These are phyloP conservation scores for Trebouxia sp. DNA, from an alignment of 139 green algal species.

Conservation along the genomic window DNA sequence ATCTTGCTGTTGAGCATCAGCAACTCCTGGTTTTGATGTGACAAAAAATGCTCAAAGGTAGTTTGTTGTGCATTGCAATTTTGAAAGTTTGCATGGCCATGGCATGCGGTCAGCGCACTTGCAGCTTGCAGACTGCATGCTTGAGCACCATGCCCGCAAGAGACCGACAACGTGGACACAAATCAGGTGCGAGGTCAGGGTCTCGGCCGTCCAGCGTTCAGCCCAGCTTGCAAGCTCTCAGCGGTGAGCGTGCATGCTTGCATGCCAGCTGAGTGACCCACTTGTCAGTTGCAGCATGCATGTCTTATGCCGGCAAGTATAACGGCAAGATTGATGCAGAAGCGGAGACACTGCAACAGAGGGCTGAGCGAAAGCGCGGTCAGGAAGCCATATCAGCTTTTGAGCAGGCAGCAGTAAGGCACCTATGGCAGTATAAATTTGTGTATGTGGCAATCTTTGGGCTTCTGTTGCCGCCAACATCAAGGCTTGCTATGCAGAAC, in stretches of 20 bases:
- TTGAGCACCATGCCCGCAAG: background rate
- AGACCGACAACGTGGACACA: background rate
- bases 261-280: too few relatives aligned
- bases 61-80: too few relatives aligned
- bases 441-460: too few relatives aligned
- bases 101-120: too few relatives aligned
- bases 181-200: background rate
- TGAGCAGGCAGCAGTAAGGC: slow-evolving; percentile 45
- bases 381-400: slow-evolving; percentile 46
- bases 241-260: background rate
- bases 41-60: too few relatives aligned
- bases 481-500: background rate
- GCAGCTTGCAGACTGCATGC: too few relatives aligned
- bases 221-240: background rate
- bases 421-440: too few relatives aligned
- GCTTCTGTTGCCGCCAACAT: too few relatives aligned
- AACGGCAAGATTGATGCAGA: slow-evolving; percentile 38
- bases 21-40: too few relatives aligned
- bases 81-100: too few relatives aligned
- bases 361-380: slow-evolving; percentile 57
- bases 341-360: slow-evolving; percentile 66
- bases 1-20: too few relatives aligned
- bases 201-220: background rate
- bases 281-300: too few relatives aligned
- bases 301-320: background rate